Evolutionary conservation across 2,329 filamentous ascomycete genomes (phyloP), one percentile per base, ranked within the genome.

Genomic region (Kalmusia sp.): DNA sequence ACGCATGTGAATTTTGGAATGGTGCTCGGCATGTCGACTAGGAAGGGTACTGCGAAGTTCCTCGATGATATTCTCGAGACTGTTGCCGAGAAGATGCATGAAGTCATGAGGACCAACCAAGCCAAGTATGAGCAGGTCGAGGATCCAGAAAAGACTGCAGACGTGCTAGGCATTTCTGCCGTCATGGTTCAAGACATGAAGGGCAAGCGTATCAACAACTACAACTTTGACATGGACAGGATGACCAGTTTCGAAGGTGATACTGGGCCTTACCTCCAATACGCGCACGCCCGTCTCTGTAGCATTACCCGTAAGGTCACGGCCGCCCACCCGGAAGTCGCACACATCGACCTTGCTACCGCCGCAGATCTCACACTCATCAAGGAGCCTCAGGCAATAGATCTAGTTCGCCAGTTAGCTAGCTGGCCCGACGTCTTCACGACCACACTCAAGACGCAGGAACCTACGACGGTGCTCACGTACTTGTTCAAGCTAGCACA

Each of bases 111-210:
- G 76, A 89, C 89, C 79, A 98, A 98, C 75, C 83, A 90, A 66
- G 82, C 84, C 70, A 99, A 99, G 81, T 99, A 98, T 76, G 79
- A 47, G 14, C 44, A 47, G 44, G 88, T 99, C 17, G 90, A 88
- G 68, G 82, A 98, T 73, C 93, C 93, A 0, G 87, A 86, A 49
- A 84, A 85, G 49, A 90, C 88, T 8, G 92, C 95, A 56, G 95
- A 98, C 77, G 91, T 85, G 9, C 84, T 98, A 3, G 95, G 93
- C 59, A 97, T 98, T 71, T 93, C 90, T 60, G 89, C 90, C 70
- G 93, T 98, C 70, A 98, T 98, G 92, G 92, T 96, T 17, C 93
- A 98, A 77, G 95, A 98, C 71, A 96, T 98, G 92, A 90, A 86
- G 61, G 95, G 93, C 73, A 98, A 97, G 85, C 86, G 81, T 59